Conservation (phyloP, 83 land plant species). For the Picea mariana region DNA sequence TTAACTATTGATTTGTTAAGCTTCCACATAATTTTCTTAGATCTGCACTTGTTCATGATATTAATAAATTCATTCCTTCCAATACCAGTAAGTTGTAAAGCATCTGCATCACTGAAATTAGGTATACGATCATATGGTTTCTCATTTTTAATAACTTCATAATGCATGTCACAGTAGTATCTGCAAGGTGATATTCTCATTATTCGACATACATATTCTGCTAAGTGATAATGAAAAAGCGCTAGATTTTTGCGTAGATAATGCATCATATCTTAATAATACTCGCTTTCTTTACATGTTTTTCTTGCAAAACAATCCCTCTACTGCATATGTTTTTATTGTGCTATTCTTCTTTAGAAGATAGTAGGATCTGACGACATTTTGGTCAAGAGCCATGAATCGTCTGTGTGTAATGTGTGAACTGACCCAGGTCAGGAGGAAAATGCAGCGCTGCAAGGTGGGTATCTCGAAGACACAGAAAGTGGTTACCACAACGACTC, state of each 20-base stretch:
- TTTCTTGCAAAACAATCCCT: slow-evolving; percentile 88
- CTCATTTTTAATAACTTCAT: slow-evolving; percentile 99
- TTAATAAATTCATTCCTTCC: no score
- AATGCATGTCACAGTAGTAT: slow-evolving; percentile 96
- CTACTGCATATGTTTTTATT: slow-evolving; percentile 89
- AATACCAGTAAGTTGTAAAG: no score
- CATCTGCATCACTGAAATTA: no score
- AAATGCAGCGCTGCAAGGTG: no score
- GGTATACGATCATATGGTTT: slow-evolving; percentile 5
- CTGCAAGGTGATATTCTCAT: slow-evolving; percentile 94
- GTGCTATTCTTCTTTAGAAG: slow-evolving; percentile 94
- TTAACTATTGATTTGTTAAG: no score
- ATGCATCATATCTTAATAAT: slow-evolving; percentile 97
- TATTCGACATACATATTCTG: slow-evolving; percentile 93
- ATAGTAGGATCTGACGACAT: slow-evolving; percentile 74
- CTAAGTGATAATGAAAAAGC: slow-evolving; percentile 92
- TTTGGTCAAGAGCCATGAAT: slow-evolving; percentile 38
- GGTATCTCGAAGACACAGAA: no score
- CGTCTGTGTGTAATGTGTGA: no score
- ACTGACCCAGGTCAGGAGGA: no score
- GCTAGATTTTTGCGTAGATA: slow-evolving; percentile 93
- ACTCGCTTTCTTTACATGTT: slow-evolving; percentile 90
- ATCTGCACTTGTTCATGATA: no score
- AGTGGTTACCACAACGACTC: no score
- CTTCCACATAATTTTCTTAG: no score